Base-by-base conservation (phyloP, 257 asterid genomes). In the Plantago elongata region DNA sequence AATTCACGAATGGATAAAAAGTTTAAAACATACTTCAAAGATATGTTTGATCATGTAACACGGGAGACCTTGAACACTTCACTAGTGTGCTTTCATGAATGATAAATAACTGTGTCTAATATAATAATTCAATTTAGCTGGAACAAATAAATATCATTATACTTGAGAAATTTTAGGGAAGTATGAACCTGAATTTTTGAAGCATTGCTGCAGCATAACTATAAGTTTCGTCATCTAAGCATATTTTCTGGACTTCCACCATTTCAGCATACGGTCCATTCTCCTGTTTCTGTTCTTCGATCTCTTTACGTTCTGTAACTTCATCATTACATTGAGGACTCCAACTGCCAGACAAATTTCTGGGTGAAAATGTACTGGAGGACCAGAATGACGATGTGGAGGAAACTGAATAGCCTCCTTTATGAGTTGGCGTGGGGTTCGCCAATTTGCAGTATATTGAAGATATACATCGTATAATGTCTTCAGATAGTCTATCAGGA, bases 371-470 rank as follows among this genome's bases (percentile, higher is more conserved):
- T 14, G 95, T 83, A 83, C 78, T 77, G 1, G 98, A 85, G 42
- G 95, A 83, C 75, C 94, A 81, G 67, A 77, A 71, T 0, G 96
- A 90, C 12, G 97, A 83, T 42, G 79, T 63, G 9, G 96, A 85
- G 16, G 98, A 88, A 77, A 72, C 76, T 15, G 91, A 80, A 61
- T 58, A 65, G 60, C 85, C 94, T 68, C 85, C 94, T 68, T 75
- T 84, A 13, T 56, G 75, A 69, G 73, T 59, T 17, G 14, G 68
- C 22, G 69, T 13, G 13, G 83, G 79, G 59, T 72, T 66, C 56
- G 94, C 79, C 77, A 90, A 65, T 77, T 82, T 90, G 79, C 91
- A 81, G 79, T 85, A 90, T 62, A 90, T 85, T n/a, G 89, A 85
- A 62, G 84, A 79, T 69, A 90, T 79, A 67, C 96, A 88, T 76